phyloP scores from a whole-genome alignment of 768 basidiomycete species.

The Termitomyces sp. region DNA sequence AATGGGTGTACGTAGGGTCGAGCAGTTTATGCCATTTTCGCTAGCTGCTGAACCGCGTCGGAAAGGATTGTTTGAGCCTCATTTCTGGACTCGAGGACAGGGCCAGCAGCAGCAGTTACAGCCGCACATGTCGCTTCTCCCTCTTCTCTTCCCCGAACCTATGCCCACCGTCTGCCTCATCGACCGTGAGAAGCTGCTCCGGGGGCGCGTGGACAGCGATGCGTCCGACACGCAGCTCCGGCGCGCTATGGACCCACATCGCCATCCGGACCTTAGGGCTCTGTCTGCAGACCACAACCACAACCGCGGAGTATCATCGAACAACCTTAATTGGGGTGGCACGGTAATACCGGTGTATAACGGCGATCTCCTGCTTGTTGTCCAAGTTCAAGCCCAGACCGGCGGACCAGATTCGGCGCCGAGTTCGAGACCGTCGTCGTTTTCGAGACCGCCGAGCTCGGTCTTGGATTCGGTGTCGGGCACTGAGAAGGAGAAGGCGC shows the following conservation, averaged over 20 bases:
- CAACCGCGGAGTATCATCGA: conserved; percentile 25
- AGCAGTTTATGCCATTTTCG: conserved; percentile 78
- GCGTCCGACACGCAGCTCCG: conserved; percentile 58
- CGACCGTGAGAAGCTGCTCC: conserved; percentile 61
- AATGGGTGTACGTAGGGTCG: conserved; percentile 43
- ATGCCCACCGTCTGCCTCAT: conserved; percentile 65
- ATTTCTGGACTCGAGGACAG: conserved; percentile 58
- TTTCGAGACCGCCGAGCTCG: conserved; percentile 73
- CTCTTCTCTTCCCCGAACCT: conserved; percentile 75
- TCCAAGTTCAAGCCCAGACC: conserved; percentile 45
- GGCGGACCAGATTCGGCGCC: conserved; percentile 34
- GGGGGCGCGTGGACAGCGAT: conserved; percentile 71
- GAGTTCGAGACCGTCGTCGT: conserved; percentile 55
- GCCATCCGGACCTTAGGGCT: conserved; percentile 34
- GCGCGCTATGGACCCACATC: conserved; percentile 47
- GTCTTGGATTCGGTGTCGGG: conserved; percentile 39
- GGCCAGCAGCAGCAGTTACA: conserved; percentile 18
- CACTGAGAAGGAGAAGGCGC: conserved; percentile 25
- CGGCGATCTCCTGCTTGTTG: conserved; percentile 70
- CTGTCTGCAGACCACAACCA: conserved; percentile 29
- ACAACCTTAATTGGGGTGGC: conserved; percentile 50
- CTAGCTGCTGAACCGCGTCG: conserved; percentile 70
- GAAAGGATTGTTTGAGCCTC: conserved; percentile 73
- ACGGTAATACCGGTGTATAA: conserved; percentile 73
- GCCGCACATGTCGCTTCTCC: conserved; percentile 48